phyloP scores from a whole-genome alignment of 352 stramenopile genomes.

The Phytophthora sojae region DNA sequence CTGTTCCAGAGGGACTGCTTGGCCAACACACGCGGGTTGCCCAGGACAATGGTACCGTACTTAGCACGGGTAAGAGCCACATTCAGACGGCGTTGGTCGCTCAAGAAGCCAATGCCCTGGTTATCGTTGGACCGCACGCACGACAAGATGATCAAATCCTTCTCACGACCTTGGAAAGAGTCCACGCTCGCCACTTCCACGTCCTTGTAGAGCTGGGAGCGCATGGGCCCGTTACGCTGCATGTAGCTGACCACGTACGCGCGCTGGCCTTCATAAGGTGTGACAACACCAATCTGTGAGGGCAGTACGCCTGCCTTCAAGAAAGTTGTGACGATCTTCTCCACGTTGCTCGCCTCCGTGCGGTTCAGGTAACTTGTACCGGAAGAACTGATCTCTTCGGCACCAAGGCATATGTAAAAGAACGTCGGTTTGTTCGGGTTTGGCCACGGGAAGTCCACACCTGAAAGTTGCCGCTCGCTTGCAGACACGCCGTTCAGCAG shows the following conservation, averaged over 20 bases:
- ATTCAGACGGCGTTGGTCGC: conserved; percentile 98
- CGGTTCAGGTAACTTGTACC: conserved; percentile 99
- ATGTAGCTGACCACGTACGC: conserved; percentile 99
- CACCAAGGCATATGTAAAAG: conserved; percentile 97
- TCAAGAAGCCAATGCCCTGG: conserved; percentile 99
- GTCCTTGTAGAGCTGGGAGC: conserved; percentile 95
- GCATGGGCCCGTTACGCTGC: conserved; percentile 94
- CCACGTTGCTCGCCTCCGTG: conserved; percentile 97
- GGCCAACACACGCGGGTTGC: conserved; percentile 97
- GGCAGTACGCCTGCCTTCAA: conserved; percentile 93
- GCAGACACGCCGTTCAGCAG: conserved; percentile 98
- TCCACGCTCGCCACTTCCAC: conserved; percentile 99
- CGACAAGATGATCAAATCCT: conserved; percentile 98
- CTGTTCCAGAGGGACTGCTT: conserved; percentile 98
- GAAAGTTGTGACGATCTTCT: conserved; percentile 98
- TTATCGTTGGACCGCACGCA: conserved; percentile 99
- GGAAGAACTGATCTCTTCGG: conserved; percentile 98
- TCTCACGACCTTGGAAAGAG: conserved; percentile 99
- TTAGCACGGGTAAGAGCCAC: conserved; percentile 98
- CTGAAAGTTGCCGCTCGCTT: conserved; percentile 89
- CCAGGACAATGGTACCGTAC: conserved; percentile 98
- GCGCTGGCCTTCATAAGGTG: conserved; percentile 98
- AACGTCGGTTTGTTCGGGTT: conserved; percentile 97
- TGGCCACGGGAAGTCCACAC: conserved; percentile 97
- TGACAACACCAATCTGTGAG: conserved; percentile 96